Percentiles rank a stretch among this genome's conserved stretches.
phyloP scores from a whole-genome alignment of 225 moss, liverwort and hornwort species.

The Takakia lepidozioides region DNA sequence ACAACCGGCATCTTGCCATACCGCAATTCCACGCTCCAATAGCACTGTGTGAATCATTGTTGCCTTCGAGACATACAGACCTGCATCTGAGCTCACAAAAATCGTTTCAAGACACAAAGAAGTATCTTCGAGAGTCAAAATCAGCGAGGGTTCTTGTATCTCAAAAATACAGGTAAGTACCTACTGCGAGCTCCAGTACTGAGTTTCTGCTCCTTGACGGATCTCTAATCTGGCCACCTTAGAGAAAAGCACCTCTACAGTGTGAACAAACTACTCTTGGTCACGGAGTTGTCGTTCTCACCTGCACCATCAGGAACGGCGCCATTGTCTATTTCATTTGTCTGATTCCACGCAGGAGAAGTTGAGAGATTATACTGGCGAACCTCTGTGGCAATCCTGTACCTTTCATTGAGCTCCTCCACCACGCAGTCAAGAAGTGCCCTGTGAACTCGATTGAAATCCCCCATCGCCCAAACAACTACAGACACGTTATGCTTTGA shows the following conservation, averaged over 20 bases:
- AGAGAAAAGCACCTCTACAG: too few species aligned
- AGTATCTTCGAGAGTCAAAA: too few species aligned
- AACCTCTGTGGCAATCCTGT: slow-evolving; percentile 35
- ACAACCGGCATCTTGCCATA: slow-evolving; percentile 67
- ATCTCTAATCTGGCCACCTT: too few species aligned
- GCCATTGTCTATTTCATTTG: too few species aligned
- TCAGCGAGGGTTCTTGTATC: too few species aligned
- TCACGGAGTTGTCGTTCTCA: too few species aligned
- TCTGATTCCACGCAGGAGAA: slow-evolving; percentile 62
- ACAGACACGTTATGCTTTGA: slow-evolving; percentile 26
- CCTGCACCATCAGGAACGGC: too few species aligned
- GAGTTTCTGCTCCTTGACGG: too few species aligned
- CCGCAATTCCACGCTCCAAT: slow-evolving; percentile 43
- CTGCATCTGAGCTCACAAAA: slow-evolving; percentile 11
- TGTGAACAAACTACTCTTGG: too few species aligned
- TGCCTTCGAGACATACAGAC: slow-evolving; percentile 79
- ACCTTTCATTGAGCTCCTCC: slow-evolving; percentile 32
- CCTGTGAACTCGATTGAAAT: slow-evolving; percentile 14
- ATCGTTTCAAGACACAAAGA: too few species aligned
- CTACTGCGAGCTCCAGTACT: too few species aligned
- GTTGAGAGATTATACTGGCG: slow-evolving; percentile 40
- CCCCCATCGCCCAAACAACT: slow-evolving; percentile 50
- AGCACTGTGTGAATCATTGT: slow-evolving; percentile 58
- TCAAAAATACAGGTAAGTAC: too few species aligned
- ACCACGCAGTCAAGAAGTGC: slow-evolving; percentile 39